Evolutionary conservation across 768 basidiomycete species (phyloP), one percentile per base, ranked within the genome.

Genomic region (Chalciporus piperatus): DNA sequence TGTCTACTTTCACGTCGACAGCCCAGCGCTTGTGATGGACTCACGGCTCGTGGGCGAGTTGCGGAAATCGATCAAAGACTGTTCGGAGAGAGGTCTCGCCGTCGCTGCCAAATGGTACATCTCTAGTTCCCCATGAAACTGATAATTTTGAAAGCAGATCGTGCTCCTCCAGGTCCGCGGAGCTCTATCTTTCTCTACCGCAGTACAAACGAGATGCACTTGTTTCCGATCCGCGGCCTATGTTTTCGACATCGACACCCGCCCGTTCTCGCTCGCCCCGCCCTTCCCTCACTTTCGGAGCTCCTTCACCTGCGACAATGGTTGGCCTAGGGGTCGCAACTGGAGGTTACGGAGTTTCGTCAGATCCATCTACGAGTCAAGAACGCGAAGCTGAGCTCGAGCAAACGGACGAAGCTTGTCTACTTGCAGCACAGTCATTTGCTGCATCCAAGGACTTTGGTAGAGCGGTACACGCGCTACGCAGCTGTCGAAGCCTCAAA

Each of bases 381-480:
- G 60, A 63, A 9, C 58, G 65, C 40, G 81, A 84, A 58, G 44
- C 54, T n/a, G 75, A 78, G 32, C 66, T 79, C 40, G 82, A 86
- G 64, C 63, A 60, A 19, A 68, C 81, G 27, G 92, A 94, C 45
- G 81, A 83, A 56, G 93, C 97, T 59, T 57, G 74, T n/a, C 78
- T 90, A 59, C 67, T 80, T 47, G 77, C 87, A 32, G 93, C 89
- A 2, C 82, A 83, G 50, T 76, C 82, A 17, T 89, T 83, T 62
- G 80, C 91, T 57, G 84, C 91, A 55, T 71, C 82, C 14, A 84
- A 85, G 61, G 94, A 98, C 60, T 87, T 87, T 59, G 73, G 82
- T 42, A 79, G 93, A 52, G 89, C 85, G 7, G 77, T 80, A 6
- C 81, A 85, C 59, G 69, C 82, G 50, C 69, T 98, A 44, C 74